A percentile compares a stretch with the other conserved stretches of the same genome.
These are phyloP conservation scores for Talaromyces sp. DNA, from an alignment of 2,329 filamentous ascomycete genomes.

Conservation along the genomic window DNA sequence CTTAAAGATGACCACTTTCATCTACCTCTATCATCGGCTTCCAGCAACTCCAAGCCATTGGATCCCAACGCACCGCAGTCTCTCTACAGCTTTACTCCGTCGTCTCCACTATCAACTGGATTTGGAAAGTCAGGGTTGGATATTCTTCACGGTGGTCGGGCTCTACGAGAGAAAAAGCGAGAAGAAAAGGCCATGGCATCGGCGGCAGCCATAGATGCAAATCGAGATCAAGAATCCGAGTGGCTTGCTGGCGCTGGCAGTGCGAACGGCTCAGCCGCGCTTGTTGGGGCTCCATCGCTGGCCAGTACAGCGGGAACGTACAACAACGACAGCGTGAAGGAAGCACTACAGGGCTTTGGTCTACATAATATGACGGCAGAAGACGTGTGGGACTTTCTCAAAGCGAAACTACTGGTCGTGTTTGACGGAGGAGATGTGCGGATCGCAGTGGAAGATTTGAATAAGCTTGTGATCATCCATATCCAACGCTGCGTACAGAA, in stretches of 20 bases:
- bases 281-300: conserved; percentile 26
- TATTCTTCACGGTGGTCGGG: conserved; percentile 70
- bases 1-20: conserved; percentile 56
- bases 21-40: conserved; percentile 60
- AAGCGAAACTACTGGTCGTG: conserved; percentile 58
- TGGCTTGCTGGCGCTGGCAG: conserved; percentile 18
- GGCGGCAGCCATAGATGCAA: conserved; percentile 22
- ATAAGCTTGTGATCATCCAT: conserved; percentile 58
- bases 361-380: conserved; percentile 65
- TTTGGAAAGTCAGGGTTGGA: conserved; percentile 80
- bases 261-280: neutral
- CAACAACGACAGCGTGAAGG: conserved; percentile 34
- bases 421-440: conserved; percentile 63
- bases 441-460: conserved; percentile 63
- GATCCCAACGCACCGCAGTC: conserved; percentile 61
- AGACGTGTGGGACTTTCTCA: conserved; percentile 63
- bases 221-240: conserved; percentile 31
- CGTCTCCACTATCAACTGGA: conserved; percentile 53
- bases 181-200: conserved; percentile 54
- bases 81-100: conserved; percentile 62
- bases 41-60: conserved; percentile 60
- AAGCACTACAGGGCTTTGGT: conserved; percentile 50
- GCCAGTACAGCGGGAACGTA: conserved; percentile 27
- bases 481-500: conserved; percentile 60
- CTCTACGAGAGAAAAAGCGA: conserved; percentile 74